Conservation (phyloP, 495 filamentous ascomycete species). For the Xylona heveae region DNA sequence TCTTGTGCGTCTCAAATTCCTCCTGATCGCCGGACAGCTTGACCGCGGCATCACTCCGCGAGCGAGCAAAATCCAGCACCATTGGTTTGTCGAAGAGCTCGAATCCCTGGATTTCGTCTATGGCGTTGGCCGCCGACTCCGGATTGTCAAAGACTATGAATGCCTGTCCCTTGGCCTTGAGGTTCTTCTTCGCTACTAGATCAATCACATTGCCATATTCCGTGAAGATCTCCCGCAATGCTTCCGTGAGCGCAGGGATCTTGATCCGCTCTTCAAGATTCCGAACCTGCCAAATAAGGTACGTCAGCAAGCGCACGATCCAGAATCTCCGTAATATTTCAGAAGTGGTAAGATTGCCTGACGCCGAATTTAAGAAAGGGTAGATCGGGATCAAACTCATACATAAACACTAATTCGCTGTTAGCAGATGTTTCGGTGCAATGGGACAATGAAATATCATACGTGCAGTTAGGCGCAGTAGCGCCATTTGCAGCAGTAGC, state of each 20-base stretch:
- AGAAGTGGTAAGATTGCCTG: too few species aligned
- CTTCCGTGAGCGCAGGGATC: constrained; percentile 49
- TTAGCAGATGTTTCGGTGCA: too few species aligned
- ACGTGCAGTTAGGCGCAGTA: too few species aligned
- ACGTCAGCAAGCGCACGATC: too few species aligned
- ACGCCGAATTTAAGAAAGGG: too few species aligned
- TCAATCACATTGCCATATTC: constrained; percentile 86
- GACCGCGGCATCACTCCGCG: constrained; percentile 75
- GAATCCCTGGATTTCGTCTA: constrained; percentile 84
- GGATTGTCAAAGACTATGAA: constrained; percentile 81
- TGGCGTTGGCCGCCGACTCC: constrained; percentile 54
- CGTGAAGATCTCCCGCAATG: constrained; percentile 59
- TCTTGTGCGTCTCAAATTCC: constrained; percentile 75
- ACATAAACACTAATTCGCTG: too few species aligned
- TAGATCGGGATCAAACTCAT: too few species aligned
- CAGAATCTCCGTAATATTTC: too few species aligned
- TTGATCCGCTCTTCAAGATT: constrained; percentile 93
- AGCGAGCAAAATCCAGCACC: constrained; percentile 66
- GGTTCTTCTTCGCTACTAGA: constrained; percentile 75
- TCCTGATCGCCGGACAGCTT: constrained; percentile 46
- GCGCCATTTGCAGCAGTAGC: too few species aligned
- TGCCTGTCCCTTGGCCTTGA: constrained; percentile 87
- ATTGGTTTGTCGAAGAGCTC: constrained; percentile 89
- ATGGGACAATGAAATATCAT: too few species aligned
- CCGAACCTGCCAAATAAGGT: constrained; percentile 60